Evolutionary conservation across 371 early-diverging fungal species (phyloP), one percentile per base, ranked within the genome.

Genomic region (Mortierella sp.): DNA sequence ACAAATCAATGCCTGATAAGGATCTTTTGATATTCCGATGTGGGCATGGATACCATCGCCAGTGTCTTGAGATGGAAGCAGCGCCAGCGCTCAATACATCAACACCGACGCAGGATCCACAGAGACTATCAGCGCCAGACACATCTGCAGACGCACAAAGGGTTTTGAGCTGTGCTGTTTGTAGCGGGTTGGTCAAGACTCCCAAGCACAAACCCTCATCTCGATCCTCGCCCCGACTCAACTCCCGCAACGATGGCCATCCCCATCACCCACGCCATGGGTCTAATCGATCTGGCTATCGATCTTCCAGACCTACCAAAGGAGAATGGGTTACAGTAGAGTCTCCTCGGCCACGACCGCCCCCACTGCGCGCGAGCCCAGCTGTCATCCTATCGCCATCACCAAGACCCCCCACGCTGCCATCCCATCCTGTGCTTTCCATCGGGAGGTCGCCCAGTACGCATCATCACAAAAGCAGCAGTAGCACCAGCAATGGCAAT

Each of bases 41-140:
- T 67, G 86, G 86, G 2, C 89, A 87, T 72, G 85, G 82, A 41
- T 89, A 84, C 52, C 89, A 89, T 64, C 82, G 80, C 18, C 82
- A 84, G 23, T 89, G 89, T 42, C 64, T 87, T 13, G 81, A 86
- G 41, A 80, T 73, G 67, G 81, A 80, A 30, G 51, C 74, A 0
- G 47, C 39, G 0, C 19, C 49, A 34, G 38, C 54, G 43, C 26
- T 42, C 34, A 49, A 9, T 18, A 10, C 47, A 27, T n/a, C 28
- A 8, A 19, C 58, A 9, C 39, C 54, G 26, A 23, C 34, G 24
- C 45, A 54, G 26, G 62, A 45, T 41, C 54, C 46, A 13, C 45
- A 55, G 13, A 12, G 7, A 12, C 21, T 18, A 28, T 27, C 39
- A n/a, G n/a, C 28, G 18, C 23, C 16, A 14, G 31, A 50, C 10